Conservation (phyloP, 2,329 filamentous ascomycete species). For the Exophiala sp. region DNA sequence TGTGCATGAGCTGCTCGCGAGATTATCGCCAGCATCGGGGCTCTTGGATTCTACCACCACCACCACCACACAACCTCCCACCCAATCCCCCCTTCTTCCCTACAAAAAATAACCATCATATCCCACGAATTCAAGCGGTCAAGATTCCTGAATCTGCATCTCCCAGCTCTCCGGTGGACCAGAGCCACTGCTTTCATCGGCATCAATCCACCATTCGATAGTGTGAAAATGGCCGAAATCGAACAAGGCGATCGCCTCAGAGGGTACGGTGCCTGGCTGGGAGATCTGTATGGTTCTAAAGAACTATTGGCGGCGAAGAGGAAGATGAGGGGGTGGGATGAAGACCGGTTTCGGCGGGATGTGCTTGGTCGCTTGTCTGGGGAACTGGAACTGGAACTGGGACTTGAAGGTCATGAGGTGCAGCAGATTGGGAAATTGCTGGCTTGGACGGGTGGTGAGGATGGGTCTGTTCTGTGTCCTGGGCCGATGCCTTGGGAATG, state of each 20-base stretch:
- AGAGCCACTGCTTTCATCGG: slow-evolving; percentile 50
- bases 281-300: slow-evolving; percentile 38
- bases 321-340: slow-evolving; percentile 36
- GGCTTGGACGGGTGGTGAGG: too few species aligned
- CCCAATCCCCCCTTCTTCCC: slow-evolving; percentile 46
- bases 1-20: slow-evolving; percentile 1
- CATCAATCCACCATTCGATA: slow-evolving; percentile 54
- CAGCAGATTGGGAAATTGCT: too few species aligned
- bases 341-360: slow-evolving; percentile 9
- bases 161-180: slow-evolving; percentile 51
- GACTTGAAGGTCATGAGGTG: too few species aligned
- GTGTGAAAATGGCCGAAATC: slow-evolving; percentile 29
- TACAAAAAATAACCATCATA: slow-evolving; percentile 53
- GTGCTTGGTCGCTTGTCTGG: slow-evolving; percentile 1
- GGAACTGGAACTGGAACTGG: too few species aligned
- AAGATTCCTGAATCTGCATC: slow-evolving; percentile 60
- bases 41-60: neutral
- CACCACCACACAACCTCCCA: neutral
- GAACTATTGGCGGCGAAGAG: slow-evolving; percentile 35
- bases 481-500: too few species aligned
- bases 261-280: slow-evolving; percentile 38
- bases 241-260: slow-evolving; percentile 23
- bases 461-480: too few species aligned
- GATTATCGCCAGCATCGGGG: neutral
- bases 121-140: slow-evolving; percentile 64